Percentiles rank a stretch among this genome's conserved stretches.
phyloP scores from a whole-genome alignment of 352 stramenopile species.

The Albugo laibachii region DNA sequence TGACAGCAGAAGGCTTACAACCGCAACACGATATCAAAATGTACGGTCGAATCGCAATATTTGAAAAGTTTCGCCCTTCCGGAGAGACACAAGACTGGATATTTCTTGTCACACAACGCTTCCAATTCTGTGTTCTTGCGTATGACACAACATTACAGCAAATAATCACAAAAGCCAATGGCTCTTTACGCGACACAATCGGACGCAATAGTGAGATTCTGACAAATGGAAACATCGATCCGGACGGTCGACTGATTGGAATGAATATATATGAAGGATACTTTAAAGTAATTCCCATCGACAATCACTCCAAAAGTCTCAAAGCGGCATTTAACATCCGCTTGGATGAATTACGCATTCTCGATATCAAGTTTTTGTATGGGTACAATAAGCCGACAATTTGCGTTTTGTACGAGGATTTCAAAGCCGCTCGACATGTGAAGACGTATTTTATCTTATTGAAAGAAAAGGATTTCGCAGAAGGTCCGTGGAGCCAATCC shows the following conservation, averaged over 20 bases:
- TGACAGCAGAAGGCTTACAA: slow-evolving; percentile 71
- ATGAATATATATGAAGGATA: slow-evolving; percentile 86
- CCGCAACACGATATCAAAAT: slow-evolving; percentile 71
- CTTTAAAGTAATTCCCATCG: slow-evolving; percentile 81
- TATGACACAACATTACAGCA: slow-evolving; percentile 51
- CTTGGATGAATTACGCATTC: slow-evolving; percentile 81
- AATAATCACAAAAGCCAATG: slow-evolving; percentile 72
- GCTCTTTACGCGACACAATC: slow-evolving; percentile 70
- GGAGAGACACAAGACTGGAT: slow-evolving; percentile 70
- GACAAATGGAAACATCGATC: slow-evolving; percentile 77
- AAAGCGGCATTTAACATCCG: slow-evolving; percentile 85
- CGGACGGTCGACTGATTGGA: slow-evolving; percentile 64
- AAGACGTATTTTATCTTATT: slow-evolving; percentile 84
- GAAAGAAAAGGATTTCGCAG: slow-evolving; percentile 79
- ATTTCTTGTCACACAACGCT: slow-evolving; percentile 77
- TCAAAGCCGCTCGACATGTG: slow-evolving; percentile 74
- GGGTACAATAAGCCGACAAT: slow-evolving; percentile 79
- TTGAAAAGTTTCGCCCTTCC: slow-evolving; percentile 60
- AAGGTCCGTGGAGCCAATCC: slow-evolving; percentile 75
- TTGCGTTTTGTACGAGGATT: slow-evolving; percentile 84
- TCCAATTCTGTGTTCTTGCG: slow-evolving; percentile 78
- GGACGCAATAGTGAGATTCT: slow-evolving; percentile 77
- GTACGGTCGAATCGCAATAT: slow-evolving; percentile 77
- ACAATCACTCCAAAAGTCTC: slow-evolving; percentile 29
- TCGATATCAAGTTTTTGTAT: slow-evolving; percentile 87